A percentile compares a stretch with the other conserved stretches of the same genome.
Evolutionary conservation across 129 eudicot genomes (phyloP).

Genomic region (Flaveria bidentis): DNA sequence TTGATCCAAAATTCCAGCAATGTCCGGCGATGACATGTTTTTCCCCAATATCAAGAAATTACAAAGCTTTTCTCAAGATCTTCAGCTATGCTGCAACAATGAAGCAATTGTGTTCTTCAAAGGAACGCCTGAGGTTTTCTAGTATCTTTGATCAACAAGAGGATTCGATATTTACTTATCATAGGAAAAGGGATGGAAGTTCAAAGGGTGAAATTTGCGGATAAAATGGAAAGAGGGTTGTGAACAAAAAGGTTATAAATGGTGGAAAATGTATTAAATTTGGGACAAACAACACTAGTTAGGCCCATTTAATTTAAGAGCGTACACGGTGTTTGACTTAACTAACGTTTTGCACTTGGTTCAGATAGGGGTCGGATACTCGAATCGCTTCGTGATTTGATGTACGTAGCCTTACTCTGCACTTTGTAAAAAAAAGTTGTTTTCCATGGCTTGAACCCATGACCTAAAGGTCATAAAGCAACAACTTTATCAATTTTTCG

Average conservation of each 20-base stretch:
- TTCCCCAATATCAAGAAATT: slow-evolving; percentile 12
- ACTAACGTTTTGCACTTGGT: too few species aligned
- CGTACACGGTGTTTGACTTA: too few species aligned
- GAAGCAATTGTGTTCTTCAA: neutral
- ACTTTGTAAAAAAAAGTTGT: too few species aligned
- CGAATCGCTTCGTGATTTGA: too few species aligned
- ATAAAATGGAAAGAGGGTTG: slow-evolving; percentile 2
- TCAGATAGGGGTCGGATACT: too few species aligned
- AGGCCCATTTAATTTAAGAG: slow-evolving; percentile 7
- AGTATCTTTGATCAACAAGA: neutral
- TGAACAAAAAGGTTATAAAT: neutral
- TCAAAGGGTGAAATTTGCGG: slow-evolving; percentile 8
- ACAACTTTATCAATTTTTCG: too few species aligned
- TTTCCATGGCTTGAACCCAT: too few species aligned
- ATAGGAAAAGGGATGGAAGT: neutral
- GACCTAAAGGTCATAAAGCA: too few species aligned
- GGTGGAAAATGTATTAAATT: neutral
- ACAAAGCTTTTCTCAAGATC: slow-evolving; percentile 21
- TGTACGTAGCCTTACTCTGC: too few species aligned
- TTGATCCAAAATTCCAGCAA: slow-evolving; percentile 61
- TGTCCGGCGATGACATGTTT: slow-evolving; percentile 66
- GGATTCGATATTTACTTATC: neutral
- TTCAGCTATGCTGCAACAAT: slow-evolving; percentile 15
- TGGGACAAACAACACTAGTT: neutral
- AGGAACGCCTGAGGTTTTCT: too few species aligned